phyloP scores from a whole-genome alignment of 495 filamentous ascomycete species.

The Margaritispora aquatica region DNA sequence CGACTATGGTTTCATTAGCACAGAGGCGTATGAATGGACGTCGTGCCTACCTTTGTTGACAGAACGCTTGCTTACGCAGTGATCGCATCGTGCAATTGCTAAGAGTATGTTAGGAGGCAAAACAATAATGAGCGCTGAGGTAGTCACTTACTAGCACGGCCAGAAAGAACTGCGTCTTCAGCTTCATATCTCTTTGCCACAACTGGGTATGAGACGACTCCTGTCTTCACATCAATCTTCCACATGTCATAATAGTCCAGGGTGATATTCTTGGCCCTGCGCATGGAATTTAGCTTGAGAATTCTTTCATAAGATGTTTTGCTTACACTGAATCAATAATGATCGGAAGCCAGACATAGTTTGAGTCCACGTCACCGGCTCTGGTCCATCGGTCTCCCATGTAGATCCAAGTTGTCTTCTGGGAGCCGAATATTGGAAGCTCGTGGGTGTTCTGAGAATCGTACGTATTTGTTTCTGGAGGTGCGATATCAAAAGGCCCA shows the following conservation, averaged over 20 bases:
- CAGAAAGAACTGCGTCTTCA: constrained; percentile 25
- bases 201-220: constrained; percentile 30
- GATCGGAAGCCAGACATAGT: constrained; percentile 38
- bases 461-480: constrained; percentile 36
- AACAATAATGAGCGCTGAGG: not conserved
- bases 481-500: constrained; percentile 34
- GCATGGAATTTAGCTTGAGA: constrained; percentile 18
- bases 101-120: constrained; percentile 1
- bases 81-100: constrained; percentile 22
- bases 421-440: constrained; percentile 32
- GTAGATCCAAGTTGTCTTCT: constrained; percentile 36
- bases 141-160: constrained; percentile 25
- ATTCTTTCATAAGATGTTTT: not conserved
- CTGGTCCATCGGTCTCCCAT: constrained; percentile 41
- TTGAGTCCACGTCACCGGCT: constrained; percentile 32
- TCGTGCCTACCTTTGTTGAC: constrained; percentile 24
- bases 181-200: constrained; percentile 31
- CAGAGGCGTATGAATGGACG: not conserved
- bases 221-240: constrained; percentile 37
- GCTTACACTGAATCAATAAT: not conserved
- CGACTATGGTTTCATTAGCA: constrained; percentile 5
- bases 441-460: constrained; percentile 40
- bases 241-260: constrained; percentile 39
- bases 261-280: constrained; percentile 19
- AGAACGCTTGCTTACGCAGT: constrained; percentile 27